These are phyloP conservation scores for Diplodia mutila DNA, from an alignment of 2,329 filamentous ascomycete genomes.

Conservation along the genomic window DNA sequence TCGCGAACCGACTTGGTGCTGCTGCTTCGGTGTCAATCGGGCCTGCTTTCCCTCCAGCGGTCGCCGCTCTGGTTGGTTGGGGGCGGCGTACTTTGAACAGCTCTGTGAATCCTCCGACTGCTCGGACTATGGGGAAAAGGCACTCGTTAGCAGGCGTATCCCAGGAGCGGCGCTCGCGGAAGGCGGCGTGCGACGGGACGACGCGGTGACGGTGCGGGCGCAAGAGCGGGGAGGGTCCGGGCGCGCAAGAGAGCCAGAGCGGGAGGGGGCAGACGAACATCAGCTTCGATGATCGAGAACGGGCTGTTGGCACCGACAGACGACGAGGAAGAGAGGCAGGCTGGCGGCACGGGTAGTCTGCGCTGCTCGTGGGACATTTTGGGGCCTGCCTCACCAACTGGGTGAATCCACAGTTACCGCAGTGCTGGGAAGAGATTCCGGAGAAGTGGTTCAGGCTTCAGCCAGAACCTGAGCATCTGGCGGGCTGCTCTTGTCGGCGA, in stretches of 20 bases:
- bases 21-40: slow-evolving; percentile 12
- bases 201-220: slow-evolving; percentile 16
- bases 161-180: slow-evolving; percentile 1
- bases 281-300: slow-evolving; percentile 23
- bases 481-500: not conserved
- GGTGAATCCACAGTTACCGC: slow-evolving; percentile 17
- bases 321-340: slow-evolving; percentile 3
- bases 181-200: slow-evolving; percentile 19
- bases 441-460: slow-evolving; percentile 18
- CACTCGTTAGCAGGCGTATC: slow-evolving; percentile 19
- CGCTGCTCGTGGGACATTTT: slow-evolving; percentile 26
- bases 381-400: slow-evolving; percentile 3
- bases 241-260: not conserved
- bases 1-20: slow-evolving; percentile 42
- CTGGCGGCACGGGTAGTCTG: slow-evolving; percentile 8
- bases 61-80: not conserved
- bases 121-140: slow-evolving; percentile 6
- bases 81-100: not conserved
- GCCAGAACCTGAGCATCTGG: slow-evolving; percentile 8
- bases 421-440: slow-evolving; percentile 23
- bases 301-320: slow-evolving; percentile 20
- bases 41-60: not conserved
- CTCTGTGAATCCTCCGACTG: slow-evolving; percentile 15
- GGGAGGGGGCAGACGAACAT: slow-evolving; percentile 17
- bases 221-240: slow-evolving; percentile 13